Conservation (phyloP, 2,329 filamentous ascomycete species). For the Aureobasidium sp. region DNA sequence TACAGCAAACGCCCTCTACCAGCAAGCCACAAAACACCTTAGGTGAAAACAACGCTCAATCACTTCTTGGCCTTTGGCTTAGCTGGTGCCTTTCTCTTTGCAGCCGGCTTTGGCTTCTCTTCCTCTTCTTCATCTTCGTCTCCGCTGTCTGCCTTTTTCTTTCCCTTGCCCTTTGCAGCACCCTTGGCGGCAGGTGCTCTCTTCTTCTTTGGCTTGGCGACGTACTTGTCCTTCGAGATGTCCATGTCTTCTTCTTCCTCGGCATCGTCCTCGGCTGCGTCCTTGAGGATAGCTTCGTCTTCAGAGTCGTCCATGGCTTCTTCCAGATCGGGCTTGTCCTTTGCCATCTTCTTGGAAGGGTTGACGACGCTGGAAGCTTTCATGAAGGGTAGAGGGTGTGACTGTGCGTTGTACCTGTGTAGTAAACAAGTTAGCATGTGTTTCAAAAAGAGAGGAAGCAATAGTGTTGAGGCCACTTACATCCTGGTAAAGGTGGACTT, state of each 20-base stretch:
- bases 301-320: conserved; percentile 91
- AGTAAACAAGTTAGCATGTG: conserved; percentile 15
- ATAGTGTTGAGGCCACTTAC: conserved; percentile 45
- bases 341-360: conserved; percentile 59
- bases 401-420: conserved; percentile 69
- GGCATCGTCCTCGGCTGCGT: conserved; percentile 43
- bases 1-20: no score
- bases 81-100: conserved; percentile 36
- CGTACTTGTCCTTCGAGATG: conserved; percentile 90
- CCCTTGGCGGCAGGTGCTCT: conserved; percentile 28
- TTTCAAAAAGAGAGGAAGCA: not conserved
- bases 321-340: conserved; percentile 84
- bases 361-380: conserved; percentile 72
- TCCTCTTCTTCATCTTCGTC: conserved; percentile 29
- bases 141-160: conserved; percentile 30
- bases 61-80: conserved; percentile 44
- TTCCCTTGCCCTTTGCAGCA: conserved; percentile 39
- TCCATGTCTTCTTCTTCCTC: conserved; percentile 72
- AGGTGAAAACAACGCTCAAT: not conserved
- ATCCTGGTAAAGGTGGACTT: conserved; percentile 83
- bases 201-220: conserved; percentile 80
- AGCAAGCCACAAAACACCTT: no score
- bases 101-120: conserved; percentile 44
- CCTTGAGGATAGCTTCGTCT: conserved; percentile 37
- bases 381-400: conserved; percentile 91